A percentile compares a stretch with the other conserved stretches of the same genome.
These are phyloP conservation scores for Rosa lucieae DNA, from an alignment of 306 rosid species.

Conservation along the genomic window DNA sequence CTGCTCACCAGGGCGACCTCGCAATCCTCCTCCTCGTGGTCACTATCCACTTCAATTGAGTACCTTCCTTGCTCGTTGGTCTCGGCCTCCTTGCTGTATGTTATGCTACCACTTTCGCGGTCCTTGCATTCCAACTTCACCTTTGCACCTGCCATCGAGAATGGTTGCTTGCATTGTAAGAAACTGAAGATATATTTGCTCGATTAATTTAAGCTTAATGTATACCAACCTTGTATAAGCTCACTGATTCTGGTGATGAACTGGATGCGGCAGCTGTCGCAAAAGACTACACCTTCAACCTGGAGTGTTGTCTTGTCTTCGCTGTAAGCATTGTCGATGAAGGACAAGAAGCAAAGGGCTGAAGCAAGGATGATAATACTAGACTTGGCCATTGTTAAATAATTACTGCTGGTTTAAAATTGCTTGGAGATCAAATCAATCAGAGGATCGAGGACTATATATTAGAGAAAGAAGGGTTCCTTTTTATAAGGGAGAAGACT, in stretches of 20 bases:
- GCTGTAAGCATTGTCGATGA: slow-evolving; percentile 22
- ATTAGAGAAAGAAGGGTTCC: not conserved
- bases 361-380: slow-evolving; percentile 36
- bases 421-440: not conserved
- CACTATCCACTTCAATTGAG: slow-evolving; percentile 50
- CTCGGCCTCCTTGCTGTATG: slow-evolving; percentile 36
- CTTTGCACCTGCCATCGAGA: slow-evolving; percentile 48
- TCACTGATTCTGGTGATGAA: slow-evolving; percentile 49
- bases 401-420: not conserved
- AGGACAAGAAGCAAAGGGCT: slow-evolving; percentile 57
- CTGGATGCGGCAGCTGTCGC: slow-evolving; percentile 80
- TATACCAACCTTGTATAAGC: slow-evolving; percentile 38
- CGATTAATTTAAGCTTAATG: not conserved
- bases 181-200: not conserved
- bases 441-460: not conserved
- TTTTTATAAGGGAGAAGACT: not conserved
- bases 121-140: slow-evolving; percentile 58
- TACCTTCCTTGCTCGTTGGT: slow-evolving; percentile 48
- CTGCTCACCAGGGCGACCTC: slow-evolving; percentile 48
- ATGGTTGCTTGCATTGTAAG: slow-evolving; percentile 6
- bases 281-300: slow-evolving; percentile 67
- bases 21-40: slow-evolving; percentile 72
- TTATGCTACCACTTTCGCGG: slow-evolving; percentile 22
- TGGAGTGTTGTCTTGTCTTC: not conserved
- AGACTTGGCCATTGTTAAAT: slow-evolving; percentile 50